Base-by-base conservation (phyloP, 306 rosid species). In the Prunus armeniaca region DNA sequence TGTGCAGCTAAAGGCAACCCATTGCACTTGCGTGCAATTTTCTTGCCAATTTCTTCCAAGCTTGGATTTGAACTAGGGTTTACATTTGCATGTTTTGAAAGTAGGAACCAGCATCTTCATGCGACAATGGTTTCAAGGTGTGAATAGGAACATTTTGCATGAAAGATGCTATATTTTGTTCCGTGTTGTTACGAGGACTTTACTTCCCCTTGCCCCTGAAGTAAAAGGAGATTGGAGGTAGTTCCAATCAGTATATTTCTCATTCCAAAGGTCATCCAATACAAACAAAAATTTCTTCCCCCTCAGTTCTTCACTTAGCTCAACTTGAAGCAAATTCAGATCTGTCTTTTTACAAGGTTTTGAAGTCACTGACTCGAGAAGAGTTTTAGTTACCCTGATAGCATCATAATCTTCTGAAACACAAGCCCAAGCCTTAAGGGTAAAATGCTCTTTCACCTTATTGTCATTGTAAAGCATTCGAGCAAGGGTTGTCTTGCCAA, bases 1-100 rank as follows among this genome's bases (percentile, higher is more conserved):
- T 62, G 47, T 1, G 67, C 69, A 22, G 78, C 78, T 18, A 74
- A 62, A 2, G 80, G 80, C 32, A 81, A 41, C 28, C 84, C 84
- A 5, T 32, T 54, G 65, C 86, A 85, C 57, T 79, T 85, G 1
- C 0, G 3, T 27, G 62, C 66, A 3, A 82, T 82, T 28, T 57
- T 32, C 38, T 28, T 38, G 2, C 82, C 89, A 24, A 84, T 78
- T 8, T 22, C 45, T 60, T 60, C 17, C 24, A 73, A 46, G 3
- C 45, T 3, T 18, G 38, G 34, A 72, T 72, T 1, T 2, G 34
- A 22, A 72, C 30, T 18, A 0, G 15, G 0, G 9, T 1, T 22
- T 25, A 41, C 25, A 46, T 73, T 14, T 28, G 61, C 81, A 57
- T 28, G 25, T 18, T 12, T 45, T 10, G 60, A 9, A 30, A 77